These are phyloP conservation scores for Heterobasidion annosum DNA, from an alignment of 1,284 basidiomycete species.

Conservation along the genomic window DNA sequence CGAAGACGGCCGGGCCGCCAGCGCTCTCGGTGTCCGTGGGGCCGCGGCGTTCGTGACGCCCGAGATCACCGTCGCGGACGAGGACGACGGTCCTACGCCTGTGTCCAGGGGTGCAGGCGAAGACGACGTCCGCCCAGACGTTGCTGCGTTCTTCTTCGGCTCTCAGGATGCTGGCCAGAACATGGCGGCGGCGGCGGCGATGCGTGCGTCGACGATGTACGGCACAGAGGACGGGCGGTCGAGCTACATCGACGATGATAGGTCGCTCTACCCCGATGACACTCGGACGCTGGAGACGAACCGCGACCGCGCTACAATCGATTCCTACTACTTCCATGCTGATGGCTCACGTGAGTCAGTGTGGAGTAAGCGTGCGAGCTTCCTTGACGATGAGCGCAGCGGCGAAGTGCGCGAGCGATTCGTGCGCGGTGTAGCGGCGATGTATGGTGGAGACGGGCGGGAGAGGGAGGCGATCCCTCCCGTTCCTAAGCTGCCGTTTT, in stretches of 20 bases:
- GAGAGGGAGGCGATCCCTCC: conserved; percentile 27
- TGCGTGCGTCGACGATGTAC: not conserved
- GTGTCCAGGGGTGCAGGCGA: conserved; percentile 8
- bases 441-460: conserved; percentile 31
- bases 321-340: conserved; percentile 5
- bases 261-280: conserved; percentile 13
- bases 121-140: conserved; percentile 5
- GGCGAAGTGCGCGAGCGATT: conserved; percentile 38
- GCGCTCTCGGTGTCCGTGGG: not conserved
- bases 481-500: conserved; percentile 30
- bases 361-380: conserved; percentile 35
- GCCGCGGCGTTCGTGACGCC: not conserved
- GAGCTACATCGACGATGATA: conserved; percentile 13
- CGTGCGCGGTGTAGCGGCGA: conserved; percentile 38
- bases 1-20: not conserved
- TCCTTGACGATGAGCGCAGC: conserved; percentile 45
- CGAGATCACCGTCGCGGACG: conserved; percentile 1
- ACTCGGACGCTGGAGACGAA: conserved; percentile 1
- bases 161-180: not conserved
- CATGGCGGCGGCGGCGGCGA: not conserved
- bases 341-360: conserved; percentile 31
- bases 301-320: conserved; percentile 4
- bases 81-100: not conserved
- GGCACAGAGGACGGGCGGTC: conserved; percentile 5
- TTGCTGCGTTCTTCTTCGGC: conserved; percentile 10